Conservation (phyloP, 148 eudicot species). For the Rhododendron molle region DNA sequence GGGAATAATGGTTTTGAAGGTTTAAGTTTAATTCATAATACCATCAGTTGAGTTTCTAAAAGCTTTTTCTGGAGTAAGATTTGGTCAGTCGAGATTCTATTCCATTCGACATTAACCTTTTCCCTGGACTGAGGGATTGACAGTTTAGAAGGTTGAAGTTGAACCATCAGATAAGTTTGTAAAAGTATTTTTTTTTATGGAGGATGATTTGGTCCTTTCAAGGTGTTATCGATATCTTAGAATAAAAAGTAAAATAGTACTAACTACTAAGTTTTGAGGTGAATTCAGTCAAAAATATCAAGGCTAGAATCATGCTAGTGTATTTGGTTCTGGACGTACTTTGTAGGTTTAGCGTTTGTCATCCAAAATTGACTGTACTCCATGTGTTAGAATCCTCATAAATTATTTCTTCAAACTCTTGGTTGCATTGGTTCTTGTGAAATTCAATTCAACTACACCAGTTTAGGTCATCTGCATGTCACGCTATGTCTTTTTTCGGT, state of each 20-base stretch:
- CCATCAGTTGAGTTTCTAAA: not conserved
- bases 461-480: not conserved
- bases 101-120: not conserved
- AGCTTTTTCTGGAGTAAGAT: not conserved
- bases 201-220: not conserved
- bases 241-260: not conserved
- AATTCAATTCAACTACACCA: not conserved
- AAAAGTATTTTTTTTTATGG: not conserved
- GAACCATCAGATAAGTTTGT: not conserved
- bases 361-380: not conserved
- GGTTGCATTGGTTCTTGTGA: not conserved
- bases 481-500: not conserved
- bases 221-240: not conserved
- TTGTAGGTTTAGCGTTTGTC: not conserved
- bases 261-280: not conserved
- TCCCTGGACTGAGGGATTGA: not conserved
- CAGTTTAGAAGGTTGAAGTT: not conserved
- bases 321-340: not conserved
- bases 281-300: not conserved
- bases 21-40: not conserved
- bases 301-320: not conserved
- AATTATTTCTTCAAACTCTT: not conserved
- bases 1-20: not conserved
- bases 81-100: not conserved
- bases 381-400: not conserved